These are phyloP conservation scores for Corrigiola litoralis DNA, from an alignment of 179 eudicot genomes.

Conservation along the genomic window DNA sequence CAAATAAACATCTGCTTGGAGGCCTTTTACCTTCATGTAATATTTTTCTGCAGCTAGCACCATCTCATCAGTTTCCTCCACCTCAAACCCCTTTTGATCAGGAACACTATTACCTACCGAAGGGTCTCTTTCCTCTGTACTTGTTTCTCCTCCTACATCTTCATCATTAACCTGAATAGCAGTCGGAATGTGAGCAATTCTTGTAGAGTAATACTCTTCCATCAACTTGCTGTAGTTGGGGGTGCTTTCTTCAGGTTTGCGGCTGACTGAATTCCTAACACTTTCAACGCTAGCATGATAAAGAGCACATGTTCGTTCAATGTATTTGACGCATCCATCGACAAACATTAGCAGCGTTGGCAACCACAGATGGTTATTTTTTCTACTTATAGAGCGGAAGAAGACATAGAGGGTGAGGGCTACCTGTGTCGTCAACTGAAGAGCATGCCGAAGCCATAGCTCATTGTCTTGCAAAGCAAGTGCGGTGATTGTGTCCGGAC, in stretches of 20 bases:
- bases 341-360: constrained; percentile 7
- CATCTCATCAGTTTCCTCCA: neutral
- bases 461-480: constrained; percentile 31
- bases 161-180: neutral
- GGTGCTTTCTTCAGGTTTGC: neutral
- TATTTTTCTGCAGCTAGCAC: neutral
- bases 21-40: neutral
- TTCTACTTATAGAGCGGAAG: neutral
- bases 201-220: constrained; percentile 8
- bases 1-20: constrained; percentile 12
- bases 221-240: constrained; percentile 1
- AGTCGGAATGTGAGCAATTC: neutral
- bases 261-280: neutral
- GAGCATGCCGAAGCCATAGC: constrained; percentile 33
- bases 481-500: constrained; percentile 36
- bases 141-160: neutral
- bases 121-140: neutral
- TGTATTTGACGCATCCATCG: constrained; percentile 12
- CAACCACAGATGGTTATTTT: neutral
- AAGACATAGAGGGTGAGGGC: constrained; percentile 11
- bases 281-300: constrained; percentile 4
- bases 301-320: constrained; percentile 16
- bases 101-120: neutral
- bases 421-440: constrained; percentile 4
- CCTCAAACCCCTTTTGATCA: neutral